Conservation (phyloP, 2,329 filamentous ascomycete genomes). For the Clarireedia homoeocarpa region DNA sequence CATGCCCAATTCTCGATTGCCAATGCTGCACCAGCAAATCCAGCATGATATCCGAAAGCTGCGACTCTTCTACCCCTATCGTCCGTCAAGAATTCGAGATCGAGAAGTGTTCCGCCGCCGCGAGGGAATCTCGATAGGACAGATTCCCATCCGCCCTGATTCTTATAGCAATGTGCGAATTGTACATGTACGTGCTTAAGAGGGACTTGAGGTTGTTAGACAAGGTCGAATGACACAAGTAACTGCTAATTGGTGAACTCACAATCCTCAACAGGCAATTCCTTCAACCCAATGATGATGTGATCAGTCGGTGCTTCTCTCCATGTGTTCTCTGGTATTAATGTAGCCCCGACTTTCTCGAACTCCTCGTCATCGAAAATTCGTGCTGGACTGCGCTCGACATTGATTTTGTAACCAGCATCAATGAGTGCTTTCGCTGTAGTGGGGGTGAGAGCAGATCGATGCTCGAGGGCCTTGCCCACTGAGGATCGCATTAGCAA, state of each 20-base stretch:
- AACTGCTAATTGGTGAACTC: constrained; percentile 21
- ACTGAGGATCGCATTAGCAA: constrained; percentile 25
- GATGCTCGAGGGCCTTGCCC: constrained; percentile 35
- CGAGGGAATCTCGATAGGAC: constrained; percentile 73
- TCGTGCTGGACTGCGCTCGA: constrained; percentile 59
- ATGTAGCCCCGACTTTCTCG: constrained; percentile 51
- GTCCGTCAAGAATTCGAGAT: constrained; percentile 81
- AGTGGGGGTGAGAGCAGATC: constrained; percentile 32
- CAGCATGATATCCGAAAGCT: constrained; percentile 57
- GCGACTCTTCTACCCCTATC: constrained; percentile 62
- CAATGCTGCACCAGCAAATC: constrained; percentile 64
- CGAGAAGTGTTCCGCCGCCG: constrained; percentile 69
- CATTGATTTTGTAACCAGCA: constrained; percentile 59
- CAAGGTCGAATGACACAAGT: neutral
- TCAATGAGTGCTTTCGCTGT: constrained; percentile 55
- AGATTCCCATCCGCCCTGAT: constrained; percentile 69
- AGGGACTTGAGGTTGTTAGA: constrained; percentile 37
- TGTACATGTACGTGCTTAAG: constrained; percentile 66
- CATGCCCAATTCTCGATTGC: constrained; percentile 76
- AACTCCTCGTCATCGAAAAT: constrained; percentile 59
- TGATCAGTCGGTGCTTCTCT: constrained; percentile 57
- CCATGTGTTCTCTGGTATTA: constrained; percentile 63
- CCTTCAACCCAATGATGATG: constrained; percentile 71
- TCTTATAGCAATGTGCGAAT: constrained; percentile 70
- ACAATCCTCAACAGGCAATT: constrained; percentile 64